Percentiles rank a stretch among this genome's conserved stretches.
Conservation (phyloP, 164 flowering plant species). For the Liriodendron chinense region DNA sequence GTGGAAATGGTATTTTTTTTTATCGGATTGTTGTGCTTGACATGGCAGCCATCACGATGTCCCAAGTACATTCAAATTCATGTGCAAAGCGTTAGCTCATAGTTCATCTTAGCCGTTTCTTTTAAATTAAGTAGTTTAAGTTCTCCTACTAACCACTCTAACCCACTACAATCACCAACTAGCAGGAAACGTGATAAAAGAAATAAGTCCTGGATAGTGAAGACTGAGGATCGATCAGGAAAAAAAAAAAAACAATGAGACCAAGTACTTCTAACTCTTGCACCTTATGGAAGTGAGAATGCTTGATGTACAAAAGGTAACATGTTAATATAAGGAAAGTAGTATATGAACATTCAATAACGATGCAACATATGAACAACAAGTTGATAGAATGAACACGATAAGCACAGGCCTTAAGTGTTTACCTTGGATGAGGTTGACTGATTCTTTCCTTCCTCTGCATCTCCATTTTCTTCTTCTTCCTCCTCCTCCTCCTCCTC, state of each 20-base stretch:
- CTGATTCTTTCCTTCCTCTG: slow-evolving; percentile 10
- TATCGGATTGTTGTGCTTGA: background rate
- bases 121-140: background rate
- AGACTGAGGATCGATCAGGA: background rate
- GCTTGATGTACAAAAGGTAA: background rate
- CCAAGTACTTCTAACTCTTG: background rate
- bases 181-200: background rate
- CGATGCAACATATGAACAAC: background rate
- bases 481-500: slow-evolving; percentile 38
- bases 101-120: background rate
- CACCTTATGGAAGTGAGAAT: background rate
- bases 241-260: background rate
- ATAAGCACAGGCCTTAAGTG: background rate
- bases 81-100: background rate
- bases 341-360: background rate
- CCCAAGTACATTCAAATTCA: background rate
- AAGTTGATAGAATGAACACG: slow-evolving; percentile 7
- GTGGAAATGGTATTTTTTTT: too few species aligned
- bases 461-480: slow-evolving; percentile 23
- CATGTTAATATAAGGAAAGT: background rate
- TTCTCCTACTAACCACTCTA: background rate
- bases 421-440: slow-evolving; percentile 14
- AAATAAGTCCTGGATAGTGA: too few species aligned
- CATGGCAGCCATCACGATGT: background rate
- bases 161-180: background rate